These are phyloP conservation scores for Epichloe bromicola DNA, from an alignment of 2,329 filamentous ascomycete genomes.

Conservation along the genomic window DNA sequence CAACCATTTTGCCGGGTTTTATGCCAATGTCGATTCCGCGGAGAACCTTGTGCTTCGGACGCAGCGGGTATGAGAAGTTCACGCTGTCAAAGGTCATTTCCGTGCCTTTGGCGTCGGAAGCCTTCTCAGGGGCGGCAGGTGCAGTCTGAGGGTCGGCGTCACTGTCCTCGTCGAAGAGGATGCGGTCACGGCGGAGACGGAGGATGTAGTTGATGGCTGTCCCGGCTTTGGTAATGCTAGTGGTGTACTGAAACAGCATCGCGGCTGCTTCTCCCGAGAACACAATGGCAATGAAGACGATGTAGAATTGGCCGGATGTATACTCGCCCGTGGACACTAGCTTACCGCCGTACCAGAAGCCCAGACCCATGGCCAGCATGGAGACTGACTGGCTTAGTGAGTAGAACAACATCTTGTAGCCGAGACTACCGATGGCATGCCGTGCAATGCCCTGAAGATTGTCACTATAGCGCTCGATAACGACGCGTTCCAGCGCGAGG, in stretches of 20 bases:
- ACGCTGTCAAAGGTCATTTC: conserved; percentile 37
- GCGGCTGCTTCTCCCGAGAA: conserved; percentile 31
- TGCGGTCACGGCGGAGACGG: conserved; percentile 20
- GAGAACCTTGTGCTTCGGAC: conserved; percentile 22
- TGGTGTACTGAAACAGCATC: conserved; percentile 32
- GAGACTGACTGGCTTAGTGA: conserved; percentile 27
- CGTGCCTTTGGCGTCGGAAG: conserved; percentile 14
- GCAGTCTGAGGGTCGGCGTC: conserved; percentile 6
- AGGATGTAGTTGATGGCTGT: conserved; percentile 36
- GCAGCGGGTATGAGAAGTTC: conserved; percentile 42
- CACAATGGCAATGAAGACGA: conserved; percentile 36
- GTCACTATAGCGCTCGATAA: conserved; percentile 24
- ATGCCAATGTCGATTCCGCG: conserved; percentile 28
- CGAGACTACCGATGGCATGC: conserved; percentile 17
- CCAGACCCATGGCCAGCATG: conserved; percentile 24
- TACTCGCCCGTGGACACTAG: conserved; percentile 34
- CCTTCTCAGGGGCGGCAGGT: background rate
- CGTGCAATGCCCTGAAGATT: conserved; percentile 19
- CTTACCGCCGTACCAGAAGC: conserved; percentile 29
- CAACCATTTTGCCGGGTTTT: conserved; percentile 34
- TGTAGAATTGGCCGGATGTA: conserved; percentile 31
- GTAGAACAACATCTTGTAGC: conserved; percentile 28
- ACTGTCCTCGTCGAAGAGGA: conserved; percentile 15
- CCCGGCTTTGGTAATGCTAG: conserved; percentile 37
- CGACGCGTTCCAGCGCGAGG: conserved; percentile 30